These are phyloP conservation scores for Stentor coeruleus DNA, from an alignment of 73 alveolate species.

Conservation along the genomic window DNA sequence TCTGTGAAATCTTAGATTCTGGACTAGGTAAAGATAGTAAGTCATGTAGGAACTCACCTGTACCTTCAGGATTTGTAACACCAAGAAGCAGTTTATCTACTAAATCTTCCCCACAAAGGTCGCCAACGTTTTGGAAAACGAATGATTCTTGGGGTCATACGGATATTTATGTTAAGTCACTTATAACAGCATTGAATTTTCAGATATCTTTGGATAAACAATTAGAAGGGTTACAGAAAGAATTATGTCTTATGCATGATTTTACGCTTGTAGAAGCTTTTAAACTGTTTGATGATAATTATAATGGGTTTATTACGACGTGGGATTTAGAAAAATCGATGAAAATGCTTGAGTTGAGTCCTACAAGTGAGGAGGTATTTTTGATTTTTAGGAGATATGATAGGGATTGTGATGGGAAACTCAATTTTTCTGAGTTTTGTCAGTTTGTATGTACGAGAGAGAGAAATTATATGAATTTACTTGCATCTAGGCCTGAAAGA, in stretches of 20 bases:
- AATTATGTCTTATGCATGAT: neutral
- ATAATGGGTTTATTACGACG: neutral
- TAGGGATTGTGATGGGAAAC: slow-evolving; percentile 33
- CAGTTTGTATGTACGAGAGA: slow-evolving; percentile 35
- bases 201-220: slow-evolving; percentile 8
- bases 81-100: too few relatives aligned
- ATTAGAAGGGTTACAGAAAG: slow-evolving; percentile 10
- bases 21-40: too few relatives aligned
- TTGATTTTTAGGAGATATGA: slow-evolving; percentile 45
- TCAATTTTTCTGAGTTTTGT: slow-evolving; percentile 42
- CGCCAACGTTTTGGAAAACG: too few relatives aligned
- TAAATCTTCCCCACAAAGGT: too few relatives aligned
- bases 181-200: neutral
- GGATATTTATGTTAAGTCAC: too few relatives aligned
- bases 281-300: neutral
- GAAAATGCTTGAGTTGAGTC: slow-evolving; percentile 19
- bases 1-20: too few relatives aligned
- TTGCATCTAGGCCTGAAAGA: neutral
- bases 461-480: slow-evolving; percentile 20
- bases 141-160: too few relatives aligned
- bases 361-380: slow-evolving; percentile 41
- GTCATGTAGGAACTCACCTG: too few relatives aligned
- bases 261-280: slow-evolving; percentile 5
- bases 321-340: neutral
- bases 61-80: too few relatives aligned